Evolutionary conservation across 108 stramenopile species (phyloP), one percentile per base, ranked within the genome.

Genomic region (Tribonema minus): DNA sequence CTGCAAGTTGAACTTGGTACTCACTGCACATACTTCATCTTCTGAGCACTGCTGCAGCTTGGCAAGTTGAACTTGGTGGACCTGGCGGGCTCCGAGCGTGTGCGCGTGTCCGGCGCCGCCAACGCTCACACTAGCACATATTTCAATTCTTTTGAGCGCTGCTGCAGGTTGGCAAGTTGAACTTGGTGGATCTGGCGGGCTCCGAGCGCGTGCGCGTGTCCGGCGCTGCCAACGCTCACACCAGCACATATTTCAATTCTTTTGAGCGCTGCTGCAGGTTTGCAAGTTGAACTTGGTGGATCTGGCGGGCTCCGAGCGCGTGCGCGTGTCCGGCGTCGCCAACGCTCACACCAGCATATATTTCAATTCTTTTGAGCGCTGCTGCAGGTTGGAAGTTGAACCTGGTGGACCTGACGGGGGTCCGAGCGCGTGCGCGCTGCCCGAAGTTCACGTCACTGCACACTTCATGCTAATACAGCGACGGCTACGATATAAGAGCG

Each of bases 41-140:
- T 2, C 37, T 71, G 3, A 58, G 82, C 20, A 38, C 72, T 7
- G 38, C n/a, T 3, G 3, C 60, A 86, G 71, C 86, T 90, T 6
- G 89, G 87, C 60, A 90, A 90, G 78, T 85, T 90, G 2, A 90
- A 90, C 68, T 66, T 90, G 26, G 89, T 90, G 26, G 75, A 90
- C 27, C 68, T 90, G 38, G 89, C 89, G 30, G 89, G 88, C 3
- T 87, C 86, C 25, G 89, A 90, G 71, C 74, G 89, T 4, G 88
- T 89, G 26, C 40, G 86, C 9, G 65, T 88, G 12, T 79, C 83
- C 0, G 89, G 89, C 20, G 38, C 38, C 5, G 5, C 5, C 7
- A 6, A 39, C 38, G 7, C 38, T 6, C 5, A 3, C 38, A 3
- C 3, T 7, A 6, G 38, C 7, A 39, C 7, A n/a, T n/a, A n/a